These are phyloP conservation scores for Ascochyta pisi DNA, from an alignment of 2,329 filamentous ascomycete species.

Conservation along the genomic window DNA sequence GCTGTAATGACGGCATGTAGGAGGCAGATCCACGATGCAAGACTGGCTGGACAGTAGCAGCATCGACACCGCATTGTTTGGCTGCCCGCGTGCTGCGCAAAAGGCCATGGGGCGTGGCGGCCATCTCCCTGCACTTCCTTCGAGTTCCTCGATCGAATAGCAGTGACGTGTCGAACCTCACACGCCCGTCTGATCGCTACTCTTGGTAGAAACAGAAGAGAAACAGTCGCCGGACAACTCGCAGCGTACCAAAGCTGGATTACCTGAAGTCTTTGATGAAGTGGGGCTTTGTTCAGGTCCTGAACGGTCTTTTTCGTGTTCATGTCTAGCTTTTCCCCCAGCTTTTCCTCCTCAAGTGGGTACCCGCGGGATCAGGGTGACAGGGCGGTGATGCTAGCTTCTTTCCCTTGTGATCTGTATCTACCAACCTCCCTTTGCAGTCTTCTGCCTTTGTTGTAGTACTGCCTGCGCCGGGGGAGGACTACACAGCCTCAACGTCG, in stretches of 20 bases:
- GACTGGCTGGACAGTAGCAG: not conserved
- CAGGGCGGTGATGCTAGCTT: conserved; percentile 19
- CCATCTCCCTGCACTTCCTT: conserved; percentile 4
- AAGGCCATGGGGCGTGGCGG: not conserved
- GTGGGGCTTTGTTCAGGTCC: conserved; percentile 7
- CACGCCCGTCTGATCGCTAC: not conserved
- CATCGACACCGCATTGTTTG: conserved; percentile 2
- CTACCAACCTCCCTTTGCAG: conserved; percentile 1
- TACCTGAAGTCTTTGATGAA: conserved; percentile 7
- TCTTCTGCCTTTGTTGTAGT: too few relatives aligned
- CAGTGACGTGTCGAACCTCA: conserved; percentile 12
- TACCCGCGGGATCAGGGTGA: conserved; percentile 17
- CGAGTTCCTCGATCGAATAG: conserved; percentile 7
- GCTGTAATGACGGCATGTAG: not conserved
- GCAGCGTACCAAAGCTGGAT: not conserved
- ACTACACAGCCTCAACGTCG: not conserved
- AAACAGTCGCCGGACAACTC: not conserved
- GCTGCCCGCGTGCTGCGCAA: not conserved
- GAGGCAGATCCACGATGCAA: not conserved
- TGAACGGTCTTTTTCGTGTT: conserved; percentile 15
- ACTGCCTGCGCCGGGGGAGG: too few relatives aligned
- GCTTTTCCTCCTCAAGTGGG: conserved; percentile 20
- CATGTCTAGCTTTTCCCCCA: conserved; percentile 18
- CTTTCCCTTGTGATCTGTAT: conserved; percentile 1
- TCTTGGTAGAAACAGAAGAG: not conserved